Conservation (phyloP, 1,284 basidiomycete species). For the Pseudozyma hubeiensis region DNA sequence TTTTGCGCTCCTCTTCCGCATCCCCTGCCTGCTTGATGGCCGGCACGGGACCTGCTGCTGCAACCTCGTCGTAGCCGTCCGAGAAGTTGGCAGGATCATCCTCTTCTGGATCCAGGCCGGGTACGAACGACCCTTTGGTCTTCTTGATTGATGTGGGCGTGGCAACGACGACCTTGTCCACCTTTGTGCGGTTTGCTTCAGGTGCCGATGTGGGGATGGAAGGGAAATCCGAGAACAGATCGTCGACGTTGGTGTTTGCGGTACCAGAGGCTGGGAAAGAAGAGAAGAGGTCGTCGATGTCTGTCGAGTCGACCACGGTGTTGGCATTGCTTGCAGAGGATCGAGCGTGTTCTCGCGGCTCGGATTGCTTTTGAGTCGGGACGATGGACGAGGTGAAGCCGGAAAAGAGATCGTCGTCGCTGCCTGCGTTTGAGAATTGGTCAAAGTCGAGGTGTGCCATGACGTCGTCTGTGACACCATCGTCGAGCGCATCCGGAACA, state of each 20-base stretch:
- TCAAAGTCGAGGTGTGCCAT: slow-evolving; percentile 41
- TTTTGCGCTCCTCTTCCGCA: slow-evolving; percentile 31
- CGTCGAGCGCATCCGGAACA: neutral
- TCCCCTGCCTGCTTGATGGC: slow-evolving; percentile 13
- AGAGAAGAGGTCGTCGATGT: slow-evolving; percentile 40
- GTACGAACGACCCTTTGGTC: slow-evolving; percentile 25
- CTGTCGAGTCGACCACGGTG: slow-evolving; percentile 18
- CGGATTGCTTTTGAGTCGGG: slow-evolving; percentile 7
- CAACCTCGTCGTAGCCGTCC: slow-evolving; percentile 63
- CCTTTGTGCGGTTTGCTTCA: slow-evolving; percentile 11
- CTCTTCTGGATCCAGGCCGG: slow-evolving; percentile 48
- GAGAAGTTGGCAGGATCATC: slow-evolving; percentile 56
- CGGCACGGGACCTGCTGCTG: slow-evolving; percentile 5
- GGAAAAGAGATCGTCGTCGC: slow-evolving; percentile 45
- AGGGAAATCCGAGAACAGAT: slow-evolving; percentile 35
- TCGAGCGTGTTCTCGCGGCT: slow-evolving; percentile 2
- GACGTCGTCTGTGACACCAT: slow-evolving; percentile 11
- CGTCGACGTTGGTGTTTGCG: slow-evolving; percentile 10
- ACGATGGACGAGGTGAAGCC: slow-evolving; percentile 25
- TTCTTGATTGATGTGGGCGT: slow-evolving; percentile 13
- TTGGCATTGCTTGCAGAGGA: neutral
- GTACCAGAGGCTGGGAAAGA: neutral
- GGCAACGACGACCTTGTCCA: neutral
- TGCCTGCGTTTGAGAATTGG: slow-evolving; percentile 31
- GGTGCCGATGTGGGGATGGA: slow-evolving; percentile 3